Percentiles rank a stretch among this genome's conserved stretches.
Evolutionary conservation across 768 basidiomycete species (phyloP).

Genomic region (Cystobasidium onofrii): DNA sequence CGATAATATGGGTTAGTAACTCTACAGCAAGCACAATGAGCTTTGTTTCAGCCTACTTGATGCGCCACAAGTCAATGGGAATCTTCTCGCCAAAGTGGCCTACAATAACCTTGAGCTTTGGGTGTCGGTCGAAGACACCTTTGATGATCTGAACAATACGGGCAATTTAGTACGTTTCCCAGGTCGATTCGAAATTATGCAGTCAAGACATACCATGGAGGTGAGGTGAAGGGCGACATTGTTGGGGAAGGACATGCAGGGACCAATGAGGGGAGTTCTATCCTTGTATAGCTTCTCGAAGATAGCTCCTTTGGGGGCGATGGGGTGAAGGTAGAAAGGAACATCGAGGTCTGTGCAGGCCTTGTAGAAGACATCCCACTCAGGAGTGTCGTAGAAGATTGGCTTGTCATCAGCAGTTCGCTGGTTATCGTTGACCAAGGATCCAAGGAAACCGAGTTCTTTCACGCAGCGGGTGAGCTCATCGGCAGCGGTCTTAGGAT

Average conservation of each 20-base stretch:
- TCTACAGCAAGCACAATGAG: not conserved
- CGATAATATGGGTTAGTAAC: not conserved
- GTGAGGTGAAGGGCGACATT: constrained; percentile 33
- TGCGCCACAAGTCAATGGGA: constrained; percentile 5
- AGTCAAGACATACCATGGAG: constrained; percentile 1
- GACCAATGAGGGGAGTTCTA: constrained; percentile 29
- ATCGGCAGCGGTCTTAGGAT: constrained; percentile 33
- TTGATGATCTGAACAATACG: constrained; percentile 20
- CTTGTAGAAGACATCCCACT: constrained; percentile 27
- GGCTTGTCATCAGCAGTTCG: constrained; percentile 29
- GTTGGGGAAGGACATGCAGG: constrained; percentile 33
- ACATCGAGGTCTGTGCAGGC: constrained; percentile 28
- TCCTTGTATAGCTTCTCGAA: constrained; percentile 33
- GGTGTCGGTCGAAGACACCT: constrained; percentile 34
- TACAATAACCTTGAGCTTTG: constrained; percentile 32
- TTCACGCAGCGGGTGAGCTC: constrained; percentile 33
- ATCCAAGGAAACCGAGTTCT: constrained; percentile 32
- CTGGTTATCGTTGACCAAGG: constrained; percentile 35
- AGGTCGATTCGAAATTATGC: not conserved
- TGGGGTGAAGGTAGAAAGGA: constrained; percentile 35
- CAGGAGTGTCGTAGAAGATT: constrained; percentile 28
- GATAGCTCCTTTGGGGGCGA: constrained; percentile 30
- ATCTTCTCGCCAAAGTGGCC: constrained; percentile 30
- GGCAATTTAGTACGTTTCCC: not conserved
- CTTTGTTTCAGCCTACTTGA: not conserved